These are phyloP conservation scores for Trametes polyzona DNA, from an alignment of 1,284 basidiomycete species.

Conservation along the genomic window DNA sequence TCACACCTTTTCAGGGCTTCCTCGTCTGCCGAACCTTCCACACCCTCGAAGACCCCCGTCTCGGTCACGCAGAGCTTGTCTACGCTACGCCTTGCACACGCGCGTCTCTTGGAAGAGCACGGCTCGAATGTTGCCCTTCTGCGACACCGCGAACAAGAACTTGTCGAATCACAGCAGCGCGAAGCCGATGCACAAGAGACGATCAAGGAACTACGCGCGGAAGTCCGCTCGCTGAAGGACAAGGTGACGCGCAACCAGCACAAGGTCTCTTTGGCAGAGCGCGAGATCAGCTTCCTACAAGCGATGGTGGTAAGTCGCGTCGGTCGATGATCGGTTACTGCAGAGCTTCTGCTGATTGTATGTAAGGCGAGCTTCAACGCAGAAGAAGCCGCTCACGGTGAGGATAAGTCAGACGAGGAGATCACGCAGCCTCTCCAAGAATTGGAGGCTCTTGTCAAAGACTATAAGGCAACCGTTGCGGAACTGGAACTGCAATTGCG, in stretches of 20 bases:
- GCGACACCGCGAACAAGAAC: slow-evolving; percentile 52
- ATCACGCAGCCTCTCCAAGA: slow-evolving; percentile 51
- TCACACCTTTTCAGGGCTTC: slow-evolving; percentile 41
- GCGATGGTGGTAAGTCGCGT: slow-evolving; percentile 60
- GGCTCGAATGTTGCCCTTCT: slow-evolving; percentile 57
- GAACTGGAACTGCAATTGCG: slow-evolving; percentile 49
- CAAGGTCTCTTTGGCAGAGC: slow-evolving; percentile 50
- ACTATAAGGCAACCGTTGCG: slow-evolving; percentile 55
- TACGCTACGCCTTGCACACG: slow-evolving; percentile 60
- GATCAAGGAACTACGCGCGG: slow-evolving; percentile 40
- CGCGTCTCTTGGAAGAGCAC: slow-evolving; percentile 65
- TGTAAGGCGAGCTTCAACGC: slow-evolving; percentile 61
- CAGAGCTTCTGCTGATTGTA: background rate
- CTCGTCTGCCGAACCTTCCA: slow-evolving; percentile 37
- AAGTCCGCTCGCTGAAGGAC: slow-evolving; percentile 46
- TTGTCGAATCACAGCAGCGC: slow-evolving; percentile 43
- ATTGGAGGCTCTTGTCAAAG: slow-evolving; percentile 59
- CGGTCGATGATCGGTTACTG: background rate
- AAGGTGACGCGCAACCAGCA: slow-evolving; percentile 50
- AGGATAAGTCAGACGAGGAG: slow-evolving; percentile 38
- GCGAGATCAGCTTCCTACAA: slow-evolving; percentile 65
- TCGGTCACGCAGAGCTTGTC: slow-evolving; percentile 58
- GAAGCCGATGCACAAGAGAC: slow-evolving; percentile 40
- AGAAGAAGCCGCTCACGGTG: slow-evolving; percentile 47
- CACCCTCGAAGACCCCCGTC: slow-evolving; percentile 51